A percentile compares a stretch with the other conserved stretches of the same genome.
Conservation (phyloP, 1,139 yeast species). For the Hyphopichia khmerensis region DNA sequence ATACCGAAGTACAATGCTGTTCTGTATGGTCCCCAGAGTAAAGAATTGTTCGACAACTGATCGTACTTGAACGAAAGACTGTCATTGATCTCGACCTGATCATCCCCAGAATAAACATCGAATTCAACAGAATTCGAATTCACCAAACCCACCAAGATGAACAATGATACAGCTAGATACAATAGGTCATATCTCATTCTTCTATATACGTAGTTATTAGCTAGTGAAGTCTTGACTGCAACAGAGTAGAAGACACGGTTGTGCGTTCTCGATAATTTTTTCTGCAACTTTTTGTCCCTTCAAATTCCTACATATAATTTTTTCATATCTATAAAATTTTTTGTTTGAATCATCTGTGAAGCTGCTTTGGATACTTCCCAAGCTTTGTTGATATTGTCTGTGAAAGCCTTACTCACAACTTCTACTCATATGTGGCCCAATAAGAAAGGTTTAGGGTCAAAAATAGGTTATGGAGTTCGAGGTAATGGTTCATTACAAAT, state of each 20-base stretch:
- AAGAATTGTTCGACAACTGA: conserved; percentile 31
- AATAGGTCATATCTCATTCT: not conserved
- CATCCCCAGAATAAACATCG: conserved; percentile 13
- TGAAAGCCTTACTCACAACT: not conserved
- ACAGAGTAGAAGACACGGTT: not conserved
- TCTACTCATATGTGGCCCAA: conserved; percentile 38
- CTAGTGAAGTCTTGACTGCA: not conserved
- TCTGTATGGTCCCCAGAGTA: conserved; percentile 90
- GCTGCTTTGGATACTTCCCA: no score
- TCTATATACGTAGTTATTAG: not conserved
- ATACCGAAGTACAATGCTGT: conserved; percentile 85
- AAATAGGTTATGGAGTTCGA: conserved; percentile 36
- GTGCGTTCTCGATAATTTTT: not conserved
- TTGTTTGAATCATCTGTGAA: not conserved
- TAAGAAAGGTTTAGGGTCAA: conserved; percentile 39
- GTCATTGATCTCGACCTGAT: conserved; percentile 6
- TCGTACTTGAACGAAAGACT: conserved; percentile 20
- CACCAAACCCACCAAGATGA: not conserved
- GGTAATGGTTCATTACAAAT: conserved; percentile 21
- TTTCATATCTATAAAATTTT: not conserved
- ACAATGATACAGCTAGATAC: not conserved
- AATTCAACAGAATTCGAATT: conserved; percentile 11
- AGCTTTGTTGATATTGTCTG: not conserved
- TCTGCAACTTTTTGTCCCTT: not conserved
- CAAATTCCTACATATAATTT: not conserved